Evolutionary conservation across 192 early-diverging fungal species (phyloP).

Genomic region (Obelidium mucronatum): DNA sequence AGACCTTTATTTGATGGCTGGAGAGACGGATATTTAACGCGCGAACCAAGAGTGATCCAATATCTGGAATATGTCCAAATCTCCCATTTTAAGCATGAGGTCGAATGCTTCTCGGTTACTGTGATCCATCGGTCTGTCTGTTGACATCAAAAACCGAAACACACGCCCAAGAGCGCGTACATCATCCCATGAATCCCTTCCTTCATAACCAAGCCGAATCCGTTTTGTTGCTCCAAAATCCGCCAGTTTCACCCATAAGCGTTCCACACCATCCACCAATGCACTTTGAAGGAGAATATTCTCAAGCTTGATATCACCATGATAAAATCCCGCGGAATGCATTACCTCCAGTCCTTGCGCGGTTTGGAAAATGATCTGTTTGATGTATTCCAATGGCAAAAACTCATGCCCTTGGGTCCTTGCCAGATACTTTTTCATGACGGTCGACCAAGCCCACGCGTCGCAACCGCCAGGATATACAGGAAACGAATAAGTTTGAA

Average conservation of each 20-base stretch:
- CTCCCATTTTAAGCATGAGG: too few species aligned
- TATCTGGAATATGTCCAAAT: too few species aligned
- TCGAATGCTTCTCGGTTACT: too few species aligned
- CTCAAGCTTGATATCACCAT: constrained; percentile 83
- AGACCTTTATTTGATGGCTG: too few species aligned
- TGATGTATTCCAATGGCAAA: constrained; percentile 7
- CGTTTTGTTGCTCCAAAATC: constrained; percentile 24
- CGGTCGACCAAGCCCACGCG: constrained; percentile 14
- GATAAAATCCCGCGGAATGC: constrained; percentile 51
- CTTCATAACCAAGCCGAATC: too few species aligned
- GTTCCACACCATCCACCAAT: background rate
- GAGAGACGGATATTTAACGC: too few species aligned
- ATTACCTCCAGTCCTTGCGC: constrained; percentile 49
- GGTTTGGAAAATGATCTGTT: constrained; percentile 57
- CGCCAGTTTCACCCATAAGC: background rate
- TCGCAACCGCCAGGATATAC: constrained; percentile 13
- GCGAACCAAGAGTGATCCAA: too few species aligned
- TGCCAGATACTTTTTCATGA: background rate
- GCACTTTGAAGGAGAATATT: constrained; percentile 71
- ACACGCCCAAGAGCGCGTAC: too few species aligned
- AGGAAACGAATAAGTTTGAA: background rate
- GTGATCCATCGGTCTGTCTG: too few species aligned
- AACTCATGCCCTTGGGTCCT: background rate
- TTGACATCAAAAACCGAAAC: too few species aligned
- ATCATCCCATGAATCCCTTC: too few species aligned